Percentiles rank a stretch among this genome's conserved stretches.
Evolutionary conservation across 441 rosid species (phyloP).

Genomic region (Arabidopsis lyrata): DNA sequence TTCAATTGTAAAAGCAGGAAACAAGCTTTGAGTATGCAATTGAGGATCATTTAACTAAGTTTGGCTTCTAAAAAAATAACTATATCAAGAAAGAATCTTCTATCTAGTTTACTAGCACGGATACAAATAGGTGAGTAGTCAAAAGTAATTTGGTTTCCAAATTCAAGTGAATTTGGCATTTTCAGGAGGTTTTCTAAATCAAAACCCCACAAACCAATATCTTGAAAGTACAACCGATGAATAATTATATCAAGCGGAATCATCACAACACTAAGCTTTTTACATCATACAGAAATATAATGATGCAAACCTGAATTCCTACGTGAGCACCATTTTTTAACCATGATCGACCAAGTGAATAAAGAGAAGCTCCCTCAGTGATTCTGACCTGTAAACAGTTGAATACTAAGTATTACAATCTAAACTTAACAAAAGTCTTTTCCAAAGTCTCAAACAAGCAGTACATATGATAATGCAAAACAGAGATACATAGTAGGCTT

Average conservation of each 20-base stretch:
- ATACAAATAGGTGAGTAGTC: constrained; percentile 8
- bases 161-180: neutral
- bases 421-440: constrained; percentile 1
- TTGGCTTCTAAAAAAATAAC: constrained; percentile 10
- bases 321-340: constrained; percentile 79
- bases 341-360: constrained; percentile 91
- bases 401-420: constrained; percentile 21
- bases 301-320: constrained; percentile 67
- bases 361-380: constrained; percentile 76
- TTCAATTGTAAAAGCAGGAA: neutral
- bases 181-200: neutral
- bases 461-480: constrained; percentile 12
- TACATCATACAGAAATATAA: neutral
- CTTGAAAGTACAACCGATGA: constrained; percentile 10
- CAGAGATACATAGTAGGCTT: constrained; percentile 4
- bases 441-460: constrained; percentile 11
- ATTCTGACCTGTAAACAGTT: constrained; percentile 62
- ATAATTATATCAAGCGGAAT: neutral
- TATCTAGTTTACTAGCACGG: constrained; percentile 20
- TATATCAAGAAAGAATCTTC: constrained; percentile 10
- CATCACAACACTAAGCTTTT: neutral
- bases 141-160: constrained; percentile 10
- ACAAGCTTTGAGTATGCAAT: neutral
- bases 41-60: constrained; percentile 14
- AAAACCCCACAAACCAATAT: constrained; percentile 15